Evolutionary conservation across 768 basidiomycete species (phyloP), one percentile per base, ranked within the genome.

Genomic region (Panaeolus cyanescens): DNA sequence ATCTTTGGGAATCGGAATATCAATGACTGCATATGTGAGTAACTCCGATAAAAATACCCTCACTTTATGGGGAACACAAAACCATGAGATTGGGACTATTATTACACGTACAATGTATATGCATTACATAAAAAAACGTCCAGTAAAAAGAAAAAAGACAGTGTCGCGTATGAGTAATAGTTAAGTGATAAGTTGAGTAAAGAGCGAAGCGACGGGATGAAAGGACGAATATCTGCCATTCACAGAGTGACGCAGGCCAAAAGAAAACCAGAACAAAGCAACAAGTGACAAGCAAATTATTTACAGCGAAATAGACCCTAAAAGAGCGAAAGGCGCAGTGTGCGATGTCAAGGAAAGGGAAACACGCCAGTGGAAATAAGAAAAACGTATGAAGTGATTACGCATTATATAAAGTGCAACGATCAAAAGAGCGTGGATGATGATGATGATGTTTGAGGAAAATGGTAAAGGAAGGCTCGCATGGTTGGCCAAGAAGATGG

Each of bases 61-160:
- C n/a, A n/a, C n/a, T n/a, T n/a, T n/a, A n/a, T n/a, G n/a, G n/a
- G n/a, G n/a, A n/a, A 17, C 9, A 17, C 12, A 39, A 19, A 19
- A 13, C 19, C 37, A n/a, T 39, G 37, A 39, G 5, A 39, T 50
- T 50, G 45, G 13, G 25, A 28, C 45, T 50, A 28, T 50, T 22
- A 50, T 50, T 50, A 50, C 45, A 50, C 30, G 45, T 50, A 50
- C 45, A 50, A 50, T 50, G 45, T 50, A 50, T 50, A 50, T 15
- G 45, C 25, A 28, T 50, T 50, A 50, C 45, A 50, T 28, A 22
- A 50, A 45, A 50, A 28, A 50, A 50, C 45, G 45, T 50, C 45
- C 45, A 45, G 45, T 28, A 50, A 50, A 13, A n/a, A n/a, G n/a
- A n/a, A n/a, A 28, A 50, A 50, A 50, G 45, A 13, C 45, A 28